Base-by-base conservation (phyloP, 495 filamentous ascomycete species). In the Glonium stellatum region DNA sequence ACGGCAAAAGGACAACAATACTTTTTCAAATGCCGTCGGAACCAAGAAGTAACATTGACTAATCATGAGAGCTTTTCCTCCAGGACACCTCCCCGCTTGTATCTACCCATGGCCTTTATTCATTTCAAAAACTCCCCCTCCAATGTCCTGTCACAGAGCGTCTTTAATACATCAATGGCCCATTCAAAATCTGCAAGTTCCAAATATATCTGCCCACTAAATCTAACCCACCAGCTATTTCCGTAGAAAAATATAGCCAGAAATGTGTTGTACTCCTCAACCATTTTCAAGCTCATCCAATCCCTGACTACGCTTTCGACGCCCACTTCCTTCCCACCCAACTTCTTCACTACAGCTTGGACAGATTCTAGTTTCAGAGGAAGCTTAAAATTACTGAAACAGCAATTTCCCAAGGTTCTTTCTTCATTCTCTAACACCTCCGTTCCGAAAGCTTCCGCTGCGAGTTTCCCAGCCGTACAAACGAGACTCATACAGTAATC, bases 171-270 rank as follows among this genome's bases (percentile, higher is more conserved):
- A 46, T 74, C 61, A 0, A 75, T 90, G 19, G 78, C 78, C 82
- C 84, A 88, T 69, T 86, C 83, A 66, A 95, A 95, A 75, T 96
- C 90, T 0, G 76, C 77, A 55, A 82, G 67, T 37, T 90, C 89
- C 39, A 96, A 69, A 72, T 89, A 97, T 0, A 89, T 76, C 79
- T 96, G 89, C 12, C 79, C 89, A 69, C 85, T 89, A 39, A 96
- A 64, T 31, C 92, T 75, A 4, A 78, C 78, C 88, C 87, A 96
- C 67, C 81, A 77, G 27, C 72, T 72, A 1, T 78, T 79, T 1
- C 71, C 75, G 69, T 90, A 85, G 9, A 73, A 72, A 53, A 80
- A 82, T 8, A 88, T 65, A 0, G 84, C 77, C 27, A 92, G 74
- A 70, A 87, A 92, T 0, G 90, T 90, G 39, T 85, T 75, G 65